Base-by-base conservation (phyloP, 331 rosid species). In the Malus hybrid region DNA sequence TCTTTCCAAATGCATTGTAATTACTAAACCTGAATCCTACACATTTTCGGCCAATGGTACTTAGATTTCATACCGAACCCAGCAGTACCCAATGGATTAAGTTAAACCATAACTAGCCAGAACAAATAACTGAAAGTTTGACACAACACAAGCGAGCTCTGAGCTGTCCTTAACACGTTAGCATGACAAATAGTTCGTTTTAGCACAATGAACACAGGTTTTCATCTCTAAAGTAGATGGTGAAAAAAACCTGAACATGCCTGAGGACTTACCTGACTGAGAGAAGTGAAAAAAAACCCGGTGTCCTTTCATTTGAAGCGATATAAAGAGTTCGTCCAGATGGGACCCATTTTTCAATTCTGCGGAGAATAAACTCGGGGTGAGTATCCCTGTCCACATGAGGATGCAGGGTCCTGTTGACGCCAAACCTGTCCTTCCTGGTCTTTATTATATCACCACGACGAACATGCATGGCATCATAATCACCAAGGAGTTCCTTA, bases 371-470 rank as follows among this genome's bases (percentile, higher is more conserved):
- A 74, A 95, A 92, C 83, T 95, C 93, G 5, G 99, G 83, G 14
- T 84, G 88, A 42, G 98, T 95, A 79, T 95, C 99, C 78, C 99
- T 86, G 78, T 92, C 99, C 56, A 95, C 90, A 85, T 90, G 99
- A 76, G 99, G 99, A 77, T 86, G 94, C 76, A 90, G 82, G 81
- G 81, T 86, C 86, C 96, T 86, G 5, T 77, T 81, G 70, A 89
- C 87, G 32, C 97, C 99, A 83, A 86, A 85, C 79, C 96, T 85
- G 81, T 95, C 99, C 83, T 84, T 95, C 88, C 99, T 86, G 33
- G 87, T 95, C 83, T 90, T 95, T 79, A 95, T 78, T 84, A 88
- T 92, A 85, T 95, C 99, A 24, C 99, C 99, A 13, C 98, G 99
- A 69, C 98, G 98, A 80, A 92, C 99, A 84, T 95, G 99, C 63